Evolutionary conservation across 2,329 filamentous ascomycete genomes (phyloP), one percentile per base, ranked within the genome.

Genomic region (Penicillium sp.): DNA sequence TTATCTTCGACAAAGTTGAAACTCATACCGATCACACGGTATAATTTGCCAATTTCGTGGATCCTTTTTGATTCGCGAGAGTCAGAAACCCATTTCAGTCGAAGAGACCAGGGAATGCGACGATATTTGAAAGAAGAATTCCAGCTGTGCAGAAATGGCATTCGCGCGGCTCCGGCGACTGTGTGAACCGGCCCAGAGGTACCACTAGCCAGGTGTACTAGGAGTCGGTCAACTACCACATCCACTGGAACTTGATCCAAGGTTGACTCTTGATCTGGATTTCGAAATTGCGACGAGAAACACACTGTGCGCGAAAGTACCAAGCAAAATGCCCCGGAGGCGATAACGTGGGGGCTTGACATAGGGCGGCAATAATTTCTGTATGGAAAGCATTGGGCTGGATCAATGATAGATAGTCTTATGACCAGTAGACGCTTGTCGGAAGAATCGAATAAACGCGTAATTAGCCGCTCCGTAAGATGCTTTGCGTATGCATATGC

Each of bases 401-500:
- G 48, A 6, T 31, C 48, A 13, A 55, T 31, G 24, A 47, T 41
- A 21, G 53, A 52, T 16, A 48, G 53, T 7, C 53, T 29, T 3
- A 55, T 4, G 29, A 55, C 52, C 3, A 55, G 29, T 5, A 55
- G 41, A 31, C 48, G 46, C 9, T 48, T 24, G 3, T 13, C 18
- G 14, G 22, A 16, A 2, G 22, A 31, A 13, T 22, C 14, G 5
- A 34, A 38, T n/a, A 41, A 38, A 41, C 44, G 48, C 9, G 18
- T 11, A 10, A 54, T 32, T 3, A 54, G 46, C 9, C 53, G 48
- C 44, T 55, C 53, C 1, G 48, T 52, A 2, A 55, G 40, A 24
- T 55, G 44, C 13, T 55, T 55, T 14, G 53, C 53, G 14, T 55
- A 55, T 7, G 44, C 48, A 24, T 55, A 52, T 2, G 53, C 21